These are phyloP conservation scores for Wickerhamomyces xylosicus DNA, from an alignment of 805 yeast species.

Conservation along the genomic window DNA sequence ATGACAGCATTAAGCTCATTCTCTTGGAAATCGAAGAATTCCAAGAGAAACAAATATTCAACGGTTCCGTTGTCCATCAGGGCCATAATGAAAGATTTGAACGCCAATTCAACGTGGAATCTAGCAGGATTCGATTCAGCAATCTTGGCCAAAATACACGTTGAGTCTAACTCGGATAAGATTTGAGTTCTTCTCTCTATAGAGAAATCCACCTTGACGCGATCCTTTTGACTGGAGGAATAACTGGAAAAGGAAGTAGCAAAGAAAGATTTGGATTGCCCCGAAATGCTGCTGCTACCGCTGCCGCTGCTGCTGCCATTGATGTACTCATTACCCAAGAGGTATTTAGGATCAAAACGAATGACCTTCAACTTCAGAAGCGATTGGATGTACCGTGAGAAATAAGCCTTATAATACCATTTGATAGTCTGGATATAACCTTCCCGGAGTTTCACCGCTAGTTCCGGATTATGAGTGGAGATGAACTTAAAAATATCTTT, in stretches of 20 bases:
- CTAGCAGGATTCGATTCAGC: conserved; percentile 66
- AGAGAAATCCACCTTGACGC: conserved; percentile 16
- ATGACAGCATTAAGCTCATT: conserved; percentile 35
- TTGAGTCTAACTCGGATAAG: conserved; percentile 40
- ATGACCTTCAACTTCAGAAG: conserved; percentile 52
- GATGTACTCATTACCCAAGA: neutral
- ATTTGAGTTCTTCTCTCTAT: conserved; percentile 44
- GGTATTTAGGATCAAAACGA: neutral
- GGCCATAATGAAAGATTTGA: conserved; percentile 63
- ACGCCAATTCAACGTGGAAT: conserved; percentile 66
- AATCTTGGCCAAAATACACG: conserved; percentile 72
- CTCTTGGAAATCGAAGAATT: conserved; percentile 45
- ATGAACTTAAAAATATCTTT: conserved; percentile 54
- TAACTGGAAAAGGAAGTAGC: neutral
- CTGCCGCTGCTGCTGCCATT: neutral
- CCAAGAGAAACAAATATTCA: conserved; percentile 64
- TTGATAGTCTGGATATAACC: conserved; percentile 85
- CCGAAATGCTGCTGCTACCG: too few relatives aligned
- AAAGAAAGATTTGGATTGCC: neutral
- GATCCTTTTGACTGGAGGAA: neutral
- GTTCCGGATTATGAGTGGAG: conserved; percentile 37
- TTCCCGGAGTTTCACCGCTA: conserved; percentile 62
- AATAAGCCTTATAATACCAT: conserved; percentile 84
- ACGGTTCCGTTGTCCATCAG: conserved; percentile 66
- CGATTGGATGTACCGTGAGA: conserved; percentile 66